Base-by-base conservation (phyloP, 2,329 filamentous ascomycete species). In the Nemania sp. region DNA sequence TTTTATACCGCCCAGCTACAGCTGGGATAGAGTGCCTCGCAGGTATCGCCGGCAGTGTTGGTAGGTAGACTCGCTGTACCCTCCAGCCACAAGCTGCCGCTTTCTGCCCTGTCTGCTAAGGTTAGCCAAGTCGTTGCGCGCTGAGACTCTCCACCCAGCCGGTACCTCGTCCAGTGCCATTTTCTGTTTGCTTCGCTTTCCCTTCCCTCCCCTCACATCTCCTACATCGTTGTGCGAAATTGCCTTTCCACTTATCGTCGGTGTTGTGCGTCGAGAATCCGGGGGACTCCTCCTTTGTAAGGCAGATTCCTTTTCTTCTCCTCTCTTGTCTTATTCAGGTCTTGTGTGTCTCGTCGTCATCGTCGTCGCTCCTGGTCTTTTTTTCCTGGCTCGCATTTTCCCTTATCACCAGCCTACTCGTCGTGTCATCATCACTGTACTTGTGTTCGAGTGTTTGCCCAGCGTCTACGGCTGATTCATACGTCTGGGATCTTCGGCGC, bases 301-400 rank as follows among this genome's bases (percentile, higher is more conserved):
- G 71, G 70, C 69, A 69, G 68, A 73, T 72, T 74, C 71, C 71
- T 70, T 73, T 72, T 67, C 60, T 60, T 57, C 43, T 54, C 53
- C 46, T 49, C 52, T 57, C 53, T 60, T 52, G 47, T 62, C 55
- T 62, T 45, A 56, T 66, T 62, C 56, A 60, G 46, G 56, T 66
- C 56, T 54, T 47, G 50, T 65, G 64, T 67, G 63, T 69, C 64
- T 66, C 58, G 55, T 70, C 65, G 59, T 70, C 56, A 37, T 57
- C 57, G 49, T 61, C 56, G 39, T 58, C 59, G 56, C 56, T 57
- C 26, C 44, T 62, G 39, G 26, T 47, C 24, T 49, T 64, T 65
- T 59, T 67, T 64, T 63, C 33, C 28, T 65, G 61, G 56, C 49
- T 66, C 63, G 60, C 60, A 49, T n/a, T 62, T 60, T 57, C 52